Evolutionary conservation across 768 basidiomycete genomes (phyloP), one percentile per base, ranked within the genome.

Genomic region (Clitopilus passeckerianus): DNA sequence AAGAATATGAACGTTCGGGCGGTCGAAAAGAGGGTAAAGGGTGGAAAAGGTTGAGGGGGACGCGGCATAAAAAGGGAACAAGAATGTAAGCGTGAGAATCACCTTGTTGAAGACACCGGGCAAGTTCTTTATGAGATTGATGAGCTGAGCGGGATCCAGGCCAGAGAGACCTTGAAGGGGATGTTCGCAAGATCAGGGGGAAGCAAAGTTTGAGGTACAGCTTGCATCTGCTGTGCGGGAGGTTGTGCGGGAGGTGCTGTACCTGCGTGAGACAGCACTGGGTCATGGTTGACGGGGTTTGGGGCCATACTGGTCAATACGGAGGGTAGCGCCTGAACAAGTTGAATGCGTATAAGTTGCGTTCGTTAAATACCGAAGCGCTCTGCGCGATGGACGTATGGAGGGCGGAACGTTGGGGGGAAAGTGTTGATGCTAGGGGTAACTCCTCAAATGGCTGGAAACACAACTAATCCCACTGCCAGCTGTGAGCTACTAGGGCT

Each of bases 71-170:
- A 34, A 53, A 56, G 34, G 62, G 63, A 57, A 54, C 27, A 58
- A 37, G 30, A 57, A 58, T 46, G 58, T 33, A 10, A n/a, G 34
- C 16, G 34, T 41, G 18, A 69, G 56, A 69, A 70, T 73, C 76
- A 86, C 86, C 79, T 86, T 85, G 63, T 71, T 77, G 54, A 86
- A 81, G 24, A 85, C 74, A 56, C 72, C 72, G 5, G 85, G 82
- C 30, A 86, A 65, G 53, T 78, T 78, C 57, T 85, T 83, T 22
- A 90, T 71, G 30, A 90, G 70, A 54, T 72, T 80, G 71, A 85
- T 76, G 57, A 90, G 76, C 70, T 89, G 87, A 33, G 75, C 75
- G 20, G 79, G 75, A 66, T 85, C 82, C 53, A 87, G 71, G 9
- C 72, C 70, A 5, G 61, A 64, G 54, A 66, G 46, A 22, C 46